Base-by-base conservation (phyloP, 1,284 basidiomycete genomes). In the Apiotrichum veenhuisii region DNA sequence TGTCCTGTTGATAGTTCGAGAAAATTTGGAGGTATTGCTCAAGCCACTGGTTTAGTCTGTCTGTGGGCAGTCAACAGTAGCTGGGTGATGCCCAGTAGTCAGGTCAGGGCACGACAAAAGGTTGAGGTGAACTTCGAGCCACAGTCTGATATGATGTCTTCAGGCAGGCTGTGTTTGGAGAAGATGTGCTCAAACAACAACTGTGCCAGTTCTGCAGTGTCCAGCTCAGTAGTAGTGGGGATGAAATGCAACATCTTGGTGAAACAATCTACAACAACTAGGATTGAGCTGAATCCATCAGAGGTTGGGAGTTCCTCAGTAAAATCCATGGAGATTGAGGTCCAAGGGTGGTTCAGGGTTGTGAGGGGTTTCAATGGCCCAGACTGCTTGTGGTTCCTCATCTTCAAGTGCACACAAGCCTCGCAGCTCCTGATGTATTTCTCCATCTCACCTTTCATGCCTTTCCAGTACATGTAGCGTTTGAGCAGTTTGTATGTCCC, bases 271-370 rank as follows among this genome's bases (percentile, higher is more conserved):
- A 78, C 80, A 0, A 82, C 68, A 0, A 80, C 77, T 0, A 78
- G 52, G 5, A 82, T 74, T 11, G 72, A 57, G 49, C 77, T 66
- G 59, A 54, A 78, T 4, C 77, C 73, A 4, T 66, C 60, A 0
- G 72, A 75, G 11, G 11, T 8, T 0, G 81, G 81, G 1, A 83
- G 66, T 18, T 77, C 73, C 7, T 72, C 67, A 26, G 82, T 81
- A 44, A 79, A 70, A 57, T 83, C 80, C 70, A 81, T 73, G 0
- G 75, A 74, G 5, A 82, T 67, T 0, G 69, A 65, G 41, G 70
- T 66, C 70, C 77, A 83, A 67, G 58, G 81, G 8, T 52, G 18
- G 5, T 37, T 54, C 0, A 75, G 71, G 15, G 71, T 56, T 1
- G 64, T 64, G 17, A 80, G 68, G 11, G 74, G 75, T 51, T 76